phyloP scores from a whole-genome alignment of 352 stramenopile genomes.

The Blastocystis sp. region DNA sequence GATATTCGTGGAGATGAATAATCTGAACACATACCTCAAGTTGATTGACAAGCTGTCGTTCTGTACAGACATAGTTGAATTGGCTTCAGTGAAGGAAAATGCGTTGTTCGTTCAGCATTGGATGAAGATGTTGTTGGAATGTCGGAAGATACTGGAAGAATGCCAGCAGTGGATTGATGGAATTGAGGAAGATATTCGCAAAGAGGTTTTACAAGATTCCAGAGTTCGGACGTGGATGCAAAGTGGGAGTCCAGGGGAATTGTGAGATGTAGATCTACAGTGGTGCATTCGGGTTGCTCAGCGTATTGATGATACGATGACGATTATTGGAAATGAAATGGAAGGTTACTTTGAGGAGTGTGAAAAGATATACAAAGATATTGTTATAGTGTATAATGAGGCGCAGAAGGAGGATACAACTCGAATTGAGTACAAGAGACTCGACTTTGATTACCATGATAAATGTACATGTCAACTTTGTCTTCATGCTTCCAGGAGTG shows the following conservation, averaged over 20 bases:
- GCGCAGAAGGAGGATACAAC: neutral
- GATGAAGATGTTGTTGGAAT: slow-evolving; percentile 24
- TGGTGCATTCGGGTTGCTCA: slow-evolving; percentile 30
- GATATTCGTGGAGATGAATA: slow-evolving; percentile 58
- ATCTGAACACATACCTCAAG: neutral
- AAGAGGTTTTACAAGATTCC: neutral
- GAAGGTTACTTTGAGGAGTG: slow-evolving; percentile 1
- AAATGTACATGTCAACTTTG: slow-evolving; percentile 15
- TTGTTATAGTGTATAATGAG: neutral
- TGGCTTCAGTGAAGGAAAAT: slow-evolving; percentile 28
- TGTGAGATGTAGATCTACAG: slow-evolving; percentile 29
- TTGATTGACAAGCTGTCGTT: neutral
- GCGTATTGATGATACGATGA: slow-evolving; percentile 20
- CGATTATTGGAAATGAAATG: slow-evolving; percentile 29
- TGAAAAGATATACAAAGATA: slow-evolving; percentile 18
- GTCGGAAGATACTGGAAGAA: slow-evolving; percentile 24
- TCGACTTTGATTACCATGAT: neutral
- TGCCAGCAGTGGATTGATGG: slow-evolving; percentile 10
- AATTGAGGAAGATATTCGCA: slow-evolving; percentile 15
- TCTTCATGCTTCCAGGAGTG: neutral
- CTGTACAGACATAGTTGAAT: neutral
- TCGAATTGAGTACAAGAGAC: neutral
- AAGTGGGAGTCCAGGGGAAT: neutral
- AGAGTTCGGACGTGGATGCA: neutral
- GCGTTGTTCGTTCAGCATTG: slow-evolving; percentile 1